Percentiles rank a stretch among this genome's conserved stretches.
Evolutionary conservation across 192 early-diverging fungal genomes (phyloP).

Genomic region (Coemansia sp.): DNA sequence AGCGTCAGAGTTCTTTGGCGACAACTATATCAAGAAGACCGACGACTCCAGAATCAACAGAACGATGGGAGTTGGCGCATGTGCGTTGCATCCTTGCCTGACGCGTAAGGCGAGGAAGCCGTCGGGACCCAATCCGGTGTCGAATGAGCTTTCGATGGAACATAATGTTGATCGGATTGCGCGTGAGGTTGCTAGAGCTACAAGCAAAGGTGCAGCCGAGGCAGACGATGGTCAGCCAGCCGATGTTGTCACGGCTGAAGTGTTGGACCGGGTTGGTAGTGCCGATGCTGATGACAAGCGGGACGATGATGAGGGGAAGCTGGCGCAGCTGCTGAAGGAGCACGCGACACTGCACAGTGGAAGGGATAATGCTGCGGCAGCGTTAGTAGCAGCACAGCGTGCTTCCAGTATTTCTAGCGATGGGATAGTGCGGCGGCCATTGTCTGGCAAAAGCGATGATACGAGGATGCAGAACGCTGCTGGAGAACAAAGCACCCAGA

Average conservation of each 20-base stretch:
- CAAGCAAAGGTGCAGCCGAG: not conserved
- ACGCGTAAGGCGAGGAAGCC: constrained; percentile 24
- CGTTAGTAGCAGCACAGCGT: not conserved
- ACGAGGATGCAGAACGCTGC: not conserved
- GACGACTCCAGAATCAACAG: constrained; percentile 31
- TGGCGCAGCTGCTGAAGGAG: not conserved
- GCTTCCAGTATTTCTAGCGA: not conserved
- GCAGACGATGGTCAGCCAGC: not conserved
- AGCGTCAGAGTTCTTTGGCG: constrained; percentile 34
- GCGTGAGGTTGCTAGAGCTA: not conserved
- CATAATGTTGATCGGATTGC: not conserved
- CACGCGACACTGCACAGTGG: not conserved
- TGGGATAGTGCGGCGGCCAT: not conserved
- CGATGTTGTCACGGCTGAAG: not conserved
- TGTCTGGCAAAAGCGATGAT: not conserved
- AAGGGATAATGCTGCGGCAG: not conserved
- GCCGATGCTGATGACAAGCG: not conserved
- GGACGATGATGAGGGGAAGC: not conserved
- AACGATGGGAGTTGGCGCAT: constrained; percentile 39
- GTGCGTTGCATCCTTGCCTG: constrained; percentile 50
- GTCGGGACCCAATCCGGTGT: not conserved
- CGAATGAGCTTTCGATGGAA: constrained; percentile 6
- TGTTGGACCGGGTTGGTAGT: not conserved
- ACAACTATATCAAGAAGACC: constrained; percentile 41
- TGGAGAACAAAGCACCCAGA: not conserved